Conservation (phyloP, 257 asterid species). For the Echites panduratus region DNA sequence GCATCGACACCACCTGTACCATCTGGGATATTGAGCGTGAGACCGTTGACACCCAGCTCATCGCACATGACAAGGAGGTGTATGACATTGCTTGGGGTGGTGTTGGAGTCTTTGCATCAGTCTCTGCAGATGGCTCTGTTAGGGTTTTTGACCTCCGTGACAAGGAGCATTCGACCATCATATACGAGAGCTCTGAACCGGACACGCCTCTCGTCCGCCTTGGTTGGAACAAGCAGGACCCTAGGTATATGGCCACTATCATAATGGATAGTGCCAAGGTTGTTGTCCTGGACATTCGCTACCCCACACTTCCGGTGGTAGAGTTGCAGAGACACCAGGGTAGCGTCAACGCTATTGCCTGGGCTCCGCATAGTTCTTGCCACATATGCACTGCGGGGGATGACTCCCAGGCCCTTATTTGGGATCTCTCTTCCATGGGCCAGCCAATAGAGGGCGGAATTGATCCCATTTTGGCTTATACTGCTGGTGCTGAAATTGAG, state of each 20-base stretch:
- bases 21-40: constrained; percentile 97
- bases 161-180: constrained; percentile 94
- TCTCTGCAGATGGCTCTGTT: constrained; percentile 93
- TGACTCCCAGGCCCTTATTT: constrained; percentile 91
- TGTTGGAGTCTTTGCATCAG: constrained; percentile 92
- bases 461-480: constrained; percentile 90
- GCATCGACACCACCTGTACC: constrained; percentile 91
- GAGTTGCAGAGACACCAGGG: constrained; percentile 98
- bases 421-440: constrained; percentile 96
- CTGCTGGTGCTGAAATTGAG: constrained; percentile 96
- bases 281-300: constrained; percentile 85
- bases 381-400: constrained; percentile 98
- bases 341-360: constrained; percentile 87
- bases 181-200: constrained; percentile 92
- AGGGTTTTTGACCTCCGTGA: constrained; percentile 95
- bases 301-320: constrained; percentile 84
- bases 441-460: constrained; percentile 91
- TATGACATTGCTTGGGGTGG: constrained; percentile 99
- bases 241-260: constrained; percentile 96
- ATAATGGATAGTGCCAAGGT: constrained; percentile 94
- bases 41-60: constrained; percentile 88
- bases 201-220: constrained; percentile 89
- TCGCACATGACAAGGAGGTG: constrained; percentile 98
- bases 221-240: constrained; percentile 98
- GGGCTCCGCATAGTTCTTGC: constrained; percentile 99